Evolutionary conservation across 805 yeast genomes (phyloP).

Genomic region (Yamadazyma ubonensis): DNA sequence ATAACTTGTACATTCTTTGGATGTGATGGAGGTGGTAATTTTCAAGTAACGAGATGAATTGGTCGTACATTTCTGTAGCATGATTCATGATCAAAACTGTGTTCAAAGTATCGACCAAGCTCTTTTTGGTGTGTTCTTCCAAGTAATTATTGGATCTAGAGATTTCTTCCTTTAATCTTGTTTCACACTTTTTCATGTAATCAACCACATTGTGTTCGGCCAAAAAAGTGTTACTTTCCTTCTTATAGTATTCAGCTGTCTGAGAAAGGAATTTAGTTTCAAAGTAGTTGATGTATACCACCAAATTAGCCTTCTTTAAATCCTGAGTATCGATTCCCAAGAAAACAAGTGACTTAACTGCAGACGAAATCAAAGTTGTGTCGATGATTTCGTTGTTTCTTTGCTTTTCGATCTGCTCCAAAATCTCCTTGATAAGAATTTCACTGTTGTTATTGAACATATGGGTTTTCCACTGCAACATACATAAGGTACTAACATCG

Average conservation of each 20-base stretch:
- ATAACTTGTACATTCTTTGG: constrained; percentile 69
- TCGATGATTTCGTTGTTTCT: constrained; percentile 76
- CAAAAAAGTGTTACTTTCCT: constrained; percentile 67
- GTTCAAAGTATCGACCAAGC: constrained; percentile 74
- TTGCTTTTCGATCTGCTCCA: constrained; percentile 73
- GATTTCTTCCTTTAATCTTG: constrained; percentile 79
- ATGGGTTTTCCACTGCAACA: constrained; percentile 82
- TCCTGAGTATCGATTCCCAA: constrained; percentile 91
- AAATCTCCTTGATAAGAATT: constrained; percentile 63
- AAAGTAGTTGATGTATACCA: constrained; percentile 77
- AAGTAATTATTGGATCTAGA: constrained; percentile 73
- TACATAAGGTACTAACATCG: constrained; percentile 86
- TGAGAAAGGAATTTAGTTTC: constrained; percentile 74
- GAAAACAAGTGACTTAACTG: constrained; percentile 82
- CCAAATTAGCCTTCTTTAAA: constrained; percentile 77
- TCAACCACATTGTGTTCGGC: constrained; percentile 80
- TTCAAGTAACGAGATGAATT: constrained; percentile 72
- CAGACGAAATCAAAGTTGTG: constrained; percentile 61
- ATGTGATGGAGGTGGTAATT: constrained; percentile 71
- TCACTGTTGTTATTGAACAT: constrained; percentile 70
- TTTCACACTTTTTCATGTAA: constrained; percentile 83
- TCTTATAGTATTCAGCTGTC: constrained; percentile 63
- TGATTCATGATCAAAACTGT: constrained; percentile 75
- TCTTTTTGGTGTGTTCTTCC: constrained; percentile 81
- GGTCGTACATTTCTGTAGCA: constrained; percentile 70